Conservation (phyloP, 495 filamentous ascomycete species). For the Annulohypoxylon bovei region DNA sequence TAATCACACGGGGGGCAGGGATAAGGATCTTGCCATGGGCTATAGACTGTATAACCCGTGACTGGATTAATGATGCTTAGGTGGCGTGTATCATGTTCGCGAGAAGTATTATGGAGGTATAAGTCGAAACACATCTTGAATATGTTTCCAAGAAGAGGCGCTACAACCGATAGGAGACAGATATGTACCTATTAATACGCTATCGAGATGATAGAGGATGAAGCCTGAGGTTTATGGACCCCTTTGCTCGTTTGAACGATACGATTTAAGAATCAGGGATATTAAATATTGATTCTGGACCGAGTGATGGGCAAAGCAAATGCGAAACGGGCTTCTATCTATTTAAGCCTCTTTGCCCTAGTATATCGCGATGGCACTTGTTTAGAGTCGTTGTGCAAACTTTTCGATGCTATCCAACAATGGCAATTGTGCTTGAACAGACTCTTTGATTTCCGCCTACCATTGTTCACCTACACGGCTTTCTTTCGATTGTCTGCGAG, state of each 20-base stretch:
- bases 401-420: background rate
- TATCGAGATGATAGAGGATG: background rate
- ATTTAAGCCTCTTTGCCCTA: background rate
- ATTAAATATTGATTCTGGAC: background rate
- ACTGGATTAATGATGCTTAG: constrained; percentile 21
- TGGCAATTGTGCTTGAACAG: background rate
- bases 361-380: background rate
- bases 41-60: constrained; percentile 34
- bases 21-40: constrained; percentile 30
- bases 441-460: background rate
- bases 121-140: constrained; percentile 26
- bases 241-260: background rate
- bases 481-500: background rate
- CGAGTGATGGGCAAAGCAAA: background rate
- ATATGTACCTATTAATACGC: background rate
- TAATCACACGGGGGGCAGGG: background rate
- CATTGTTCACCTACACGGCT: background rate
- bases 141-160: background rate
- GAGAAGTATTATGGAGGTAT: constrained; percentile 18
- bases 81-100: constrained; percentile 31
- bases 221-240: no score
- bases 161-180: background rate
- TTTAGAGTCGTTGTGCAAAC: background rate
- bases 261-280: background rate
- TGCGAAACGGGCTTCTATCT: background rate